Evolutionary conservation across 1,139 yeast species (phyloP), one percentile per base, ranked within the genome.

Genomic region (Geotrichum reessii): DNA sequence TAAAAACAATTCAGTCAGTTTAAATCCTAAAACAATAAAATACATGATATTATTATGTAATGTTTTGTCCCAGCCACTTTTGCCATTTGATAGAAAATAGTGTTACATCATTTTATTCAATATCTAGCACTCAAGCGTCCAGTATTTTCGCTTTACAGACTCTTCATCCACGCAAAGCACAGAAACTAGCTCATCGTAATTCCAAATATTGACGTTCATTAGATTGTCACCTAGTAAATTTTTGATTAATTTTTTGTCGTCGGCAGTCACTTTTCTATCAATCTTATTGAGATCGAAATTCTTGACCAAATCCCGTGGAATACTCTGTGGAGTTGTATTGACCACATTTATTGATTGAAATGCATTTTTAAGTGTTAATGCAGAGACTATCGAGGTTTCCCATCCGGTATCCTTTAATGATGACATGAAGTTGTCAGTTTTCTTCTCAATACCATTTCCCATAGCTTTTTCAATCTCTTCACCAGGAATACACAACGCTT

Each of bases 331-430:
- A 19, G 24, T 8, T 28, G 31, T 53, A 27, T n/a, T 53, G 46
- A 69, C 67, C 19, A 65, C 62, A 24, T 67, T 68, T 53, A 67
- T 63, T 9, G 69, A 63, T 50, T 63, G 68, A 55, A 68, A 67
- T 11, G 71, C 69, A 19, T 63, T 63, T 31, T 65, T 64, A 40
- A 67, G 63, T 7, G 67, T 65, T 22, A 67, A 65, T 1, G 71
- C 67, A 11, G 66, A 65, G 9, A 68, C 71, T 47, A 55, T 63
- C 6, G 68, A 71, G 0, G 69, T 61, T 47, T 21, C 47, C 47
- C 28, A 48, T 17, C 21, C 27, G 31, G 25, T 53, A 31, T 31
- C 40, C 47, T 3, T 27, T 71, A 69, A 67, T 3, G 68, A 63
- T 11, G 69, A 64, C 7, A 63, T 59, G 4, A 59, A 52, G 1